Base-by-base conservation (phyloP, 345 rosid genomes). In the Rhizophora mangle region DNA sequence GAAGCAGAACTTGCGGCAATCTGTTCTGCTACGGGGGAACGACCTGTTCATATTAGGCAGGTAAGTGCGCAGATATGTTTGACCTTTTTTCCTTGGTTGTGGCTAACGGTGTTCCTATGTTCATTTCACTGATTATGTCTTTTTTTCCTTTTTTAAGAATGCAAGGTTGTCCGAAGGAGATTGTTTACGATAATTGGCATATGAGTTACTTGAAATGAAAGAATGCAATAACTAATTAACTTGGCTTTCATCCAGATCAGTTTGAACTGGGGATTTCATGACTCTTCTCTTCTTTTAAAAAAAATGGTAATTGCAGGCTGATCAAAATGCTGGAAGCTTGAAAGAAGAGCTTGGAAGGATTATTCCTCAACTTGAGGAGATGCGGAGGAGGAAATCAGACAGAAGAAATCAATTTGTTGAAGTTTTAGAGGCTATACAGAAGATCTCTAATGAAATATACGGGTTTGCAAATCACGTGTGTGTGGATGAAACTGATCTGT, bases 1-100 rank as follows among this genome's bases (percentile, higher is more conserved):
- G 98, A 96, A 83, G 97, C 99, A 3, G 84, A 96, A 71, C 86
- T 96, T 22, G 99, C 98, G 26, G 80, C 93, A 29, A 86, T 96
- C 32, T 90, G 96, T 65, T 90, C 98, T 47, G 82, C 96, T 6
- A 83, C 92, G 91, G 98, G 96, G 13, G 98, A 96, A 53, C 86
- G 91, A 34, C 98, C 98, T 8, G 87, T 92, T 34, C 96, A 89
- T 73, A 84, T 89, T 74, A 86, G 93, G 82, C 97, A 89, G 96
- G 99, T 95, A 37, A 68, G 74, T 19, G 32, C 55, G 13, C n/a
- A 56, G 60, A 32, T 8, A 57, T 13, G 6, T 1, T 1, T n/a
- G 26, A 3, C 47, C 31, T 62, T 43, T 61, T 55, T 11, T 19
- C 34, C 39, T 43, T 63, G 21, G 7, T 29, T 65, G 30, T 51